Conservation (phyloP, 495 filamentous ascomycete genomes). For the Aspergillus olivimuriae region DNA sequence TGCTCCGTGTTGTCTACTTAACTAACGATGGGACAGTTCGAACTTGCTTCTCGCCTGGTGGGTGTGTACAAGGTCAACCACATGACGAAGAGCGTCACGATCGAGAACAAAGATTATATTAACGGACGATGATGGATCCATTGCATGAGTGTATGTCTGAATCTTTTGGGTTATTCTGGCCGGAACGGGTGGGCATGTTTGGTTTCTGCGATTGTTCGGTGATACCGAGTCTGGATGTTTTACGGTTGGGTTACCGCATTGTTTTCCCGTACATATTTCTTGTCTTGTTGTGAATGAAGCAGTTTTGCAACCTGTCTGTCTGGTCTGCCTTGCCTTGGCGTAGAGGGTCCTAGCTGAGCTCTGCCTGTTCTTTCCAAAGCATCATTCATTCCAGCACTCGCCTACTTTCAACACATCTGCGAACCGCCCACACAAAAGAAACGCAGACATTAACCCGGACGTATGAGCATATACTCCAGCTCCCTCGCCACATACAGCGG, state of each 20-base stretch:
- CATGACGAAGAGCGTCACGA: conserved; percentile 98
- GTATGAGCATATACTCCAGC: too few species aligned
- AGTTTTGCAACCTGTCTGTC: too few species aligned
- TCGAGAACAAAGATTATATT: conserved; percentile 85
- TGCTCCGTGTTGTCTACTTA: neutral
- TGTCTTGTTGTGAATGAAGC: neutral
- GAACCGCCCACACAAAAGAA: too few species aligned
- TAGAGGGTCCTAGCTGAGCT: too few species aligned
- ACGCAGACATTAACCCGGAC: too few species aligned
- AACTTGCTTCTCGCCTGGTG: conserved; percentile 85
- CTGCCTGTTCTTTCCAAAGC: too few species aligned
- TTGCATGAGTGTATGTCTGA: neutral
- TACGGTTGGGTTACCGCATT: neutral
- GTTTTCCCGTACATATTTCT: neutral
- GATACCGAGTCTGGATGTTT: too few species aligned
- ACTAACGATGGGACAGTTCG: conserved; percentile 51
- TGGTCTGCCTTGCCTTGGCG: too few species aligned
- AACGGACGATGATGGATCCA: conserved; percentile 30
- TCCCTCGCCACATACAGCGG: too few species aligned
- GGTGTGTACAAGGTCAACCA: conserved; percentile 99
- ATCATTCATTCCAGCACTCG: too few species aligned
- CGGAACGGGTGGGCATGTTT: neutral
- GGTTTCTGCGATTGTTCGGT: too few species aligned
- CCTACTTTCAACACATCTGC: too few species aligned
- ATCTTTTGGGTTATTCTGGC: neutral